Base-by-base conservation (phyloP, 129 eudicot species). In the Dittrichia graveolens region DNA sequence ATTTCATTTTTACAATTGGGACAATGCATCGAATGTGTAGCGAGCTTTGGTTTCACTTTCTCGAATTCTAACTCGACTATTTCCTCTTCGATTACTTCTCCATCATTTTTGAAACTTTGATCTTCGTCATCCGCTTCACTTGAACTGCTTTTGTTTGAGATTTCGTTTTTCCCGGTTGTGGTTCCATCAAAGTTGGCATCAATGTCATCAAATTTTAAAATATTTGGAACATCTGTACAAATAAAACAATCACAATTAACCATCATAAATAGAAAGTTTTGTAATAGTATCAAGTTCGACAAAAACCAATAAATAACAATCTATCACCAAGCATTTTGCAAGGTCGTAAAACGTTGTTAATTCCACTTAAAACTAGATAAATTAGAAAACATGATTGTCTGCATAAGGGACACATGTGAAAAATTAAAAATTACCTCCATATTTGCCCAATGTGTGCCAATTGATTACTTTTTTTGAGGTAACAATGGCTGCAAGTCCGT, bases 21-120 rank as follows among this genome's bases (percentile, higher is more conserved):
- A 72, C 87, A 86, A 46, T 86, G 81, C 74, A 81, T 82, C 14
- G 83, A 75, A 69, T 84, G 92, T 11, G 87, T 86, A 37, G 65
- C 89, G 44, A 80, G 80, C 38, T 80, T 82, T 65, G 65, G 74
- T 4, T 76, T 71, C 47, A 79, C 87, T 76, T 81, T 89, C 71
- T 86, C 84, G 41, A 89, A 85, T 54, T 89, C 87, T 8, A 89
- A 44, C 72, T 77, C 87, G 5, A 85, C 73, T 0, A 74, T 56
- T 73, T 89, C 95, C 48, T 85, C 85, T 39, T 80, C 85, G 3
- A 79, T 79, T 35, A 62, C 54, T 63, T 76, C 78, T 73, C 69
- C 80, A 54, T 7, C 14, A 49, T 14, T 15, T 43, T 41, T 41
- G n/a, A 57, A 77, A 71, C 81, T 40, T 49, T n/a, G n/a, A n/a